These are phyloP conservation scores for Fistulifera pelliculosa DNA, from an alignment of 108 stramenopile species.

Conservation along the genomic window DNA sequence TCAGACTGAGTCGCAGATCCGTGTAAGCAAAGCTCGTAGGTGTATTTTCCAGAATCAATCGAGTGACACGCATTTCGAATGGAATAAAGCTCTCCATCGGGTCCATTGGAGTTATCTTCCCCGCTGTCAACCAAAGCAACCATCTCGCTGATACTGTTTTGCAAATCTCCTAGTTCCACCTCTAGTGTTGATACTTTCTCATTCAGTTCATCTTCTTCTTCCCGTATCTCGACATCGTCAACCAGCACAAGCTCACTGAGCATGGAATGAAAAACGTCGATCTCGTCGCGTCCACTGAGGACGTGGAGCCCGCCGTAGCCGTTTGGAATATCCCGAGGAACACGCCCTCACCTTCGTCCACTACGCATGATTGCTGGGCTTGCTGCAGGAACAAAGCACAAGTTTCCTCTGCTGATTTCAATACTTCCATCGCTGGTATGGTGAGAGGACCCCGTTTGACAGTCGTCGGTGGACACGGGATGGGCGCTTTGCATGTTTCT, in stretches of 20 bases:
- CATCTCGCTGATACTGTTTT: constrained; percentile 21
- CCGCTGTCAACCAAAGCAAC: constrained; percentile 40
- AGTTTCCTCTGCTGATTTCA: constrained; percentile 5
- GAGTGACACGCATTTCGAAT: constrained; percentile 52
- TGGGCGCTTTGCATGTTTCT: constrained; percentile 25
- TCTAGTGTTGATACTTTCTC: constrained; percentile 10
- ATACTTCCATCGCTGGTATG: constrained; percentile 8
- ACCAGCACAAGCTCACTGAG: constrained; percentile 17
- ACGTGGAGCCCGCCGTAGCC: constrained; percentile 51
- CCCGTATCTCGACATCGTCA: not conserved
- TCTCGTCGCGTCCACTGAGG: constrained; percentile 22
- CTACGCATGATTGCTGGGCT: not conserved
- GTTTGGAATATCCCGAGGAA: constrained; percentile 34
- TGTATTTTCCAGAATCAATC: constrained; percentile 61
- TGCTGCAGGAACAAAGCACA: not conserved
- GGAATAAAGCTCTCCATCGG: constrained; percentile 51
- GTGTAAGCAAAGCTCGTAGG: constrained; percentile 70
- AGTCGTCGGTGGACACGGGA: constrained; percentile 49
- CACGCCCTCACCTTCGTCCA: constrained; percentile 1
- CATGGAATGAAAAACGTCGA: constrained; percentile 27
- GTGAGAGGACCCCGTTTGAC: constrained; percentile 5
- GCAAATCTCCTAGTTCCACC: constrained; percentile 11
- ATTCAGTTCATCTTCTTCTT: constrained; percentile 10
- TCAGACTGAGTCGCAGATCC: constrained; percentile 60
- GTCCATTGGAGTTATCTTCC: constrained; percentile 32